Conservation (phyloP, 257 asterid species). For the Penstemon eatonii region DNA sequence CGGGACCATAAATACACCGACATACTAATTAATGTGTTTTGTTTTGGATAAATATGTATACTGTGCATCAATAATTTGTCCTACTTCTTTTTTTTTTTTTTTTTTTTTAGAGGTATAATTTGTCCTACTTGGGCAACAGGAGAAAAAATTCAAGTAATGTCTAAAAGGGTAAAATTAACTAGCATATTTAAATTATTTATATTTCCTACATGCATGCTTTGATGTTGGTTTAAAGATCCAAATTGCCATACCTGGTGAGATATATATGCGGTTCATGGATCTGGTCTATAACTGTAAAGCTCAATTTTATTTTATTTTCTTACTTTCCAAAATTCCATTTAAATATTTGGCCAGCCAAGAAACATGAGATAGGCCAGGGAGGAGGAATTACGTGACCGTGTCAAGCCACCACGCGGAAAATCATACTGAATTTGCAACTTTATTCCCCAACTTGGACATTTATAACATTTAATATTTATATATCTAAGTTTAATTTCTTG, state of each 20-base stretch:
- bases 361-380: background rate
- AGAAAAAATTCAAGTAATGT: no score
- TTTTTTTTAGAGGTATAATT: background rate
- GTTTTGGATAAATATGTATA: no score
- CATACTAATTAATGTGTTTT: no score
- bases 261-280: constrained; percentile 20
- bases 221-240: constrained; percentile 15
- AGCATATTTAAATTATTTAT: constrained; percentile 4
- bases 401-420: constrained; percentile 6
- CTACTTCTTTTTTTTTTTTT: background rate
- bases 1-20: no score
- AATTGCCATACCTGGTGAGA: constrained; percentile 22
- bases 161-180: background rate
- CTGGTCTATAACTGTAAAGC: constrained; percentile 29
- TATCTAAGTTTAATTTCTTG: constrained; percentile 20
- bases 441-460: constrained; percentile 9
- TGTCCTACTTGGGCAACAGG: no score
- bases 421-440: background rate
- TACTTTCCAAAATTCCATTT: background rate
- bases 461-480: background rate
- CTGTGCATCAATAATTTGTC: no score
- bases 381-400: background rate
- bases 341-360: constrained; percentile 11
- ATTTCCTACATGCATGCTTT: constrained; percentile 19
- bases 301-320: background rate